phyloP scores from a whole-genome alignment of 345 rosid genomes.

The Toxicodendron radicans region DNA sequence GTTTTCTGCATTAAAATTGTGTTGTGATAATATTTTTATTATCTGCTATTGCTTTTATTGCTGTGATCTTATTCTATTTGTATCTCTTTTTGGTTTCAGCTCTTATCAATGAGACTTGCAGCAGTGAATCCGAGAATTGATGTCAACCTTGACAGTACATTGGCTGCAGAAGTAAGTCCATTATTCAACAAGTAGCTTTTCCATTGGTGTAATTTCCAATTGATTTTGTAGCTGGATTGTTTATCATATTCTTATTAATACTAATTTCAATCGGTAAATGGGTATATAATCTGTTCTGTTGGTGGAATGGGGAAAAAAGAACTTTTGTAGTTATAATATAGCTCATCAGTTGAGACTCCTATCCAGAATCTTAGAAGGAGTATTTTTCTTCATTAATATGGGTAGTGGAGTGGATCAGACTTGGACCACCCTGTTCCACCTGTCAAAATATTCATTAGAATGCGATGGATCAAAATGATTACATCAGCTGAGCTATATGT shows the following conservation, averaged over 20 bases:
- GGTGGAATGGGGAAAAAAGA: not conserved
- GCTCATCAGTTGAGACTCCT: constrained; percentile 1
- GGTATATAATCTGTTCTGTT: not conserved
- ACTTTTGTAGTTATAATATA: not conserved
- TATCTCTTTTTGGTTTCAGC: constrained; percentile 49
- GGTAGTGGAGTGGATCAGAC: constrained; percentile 13
- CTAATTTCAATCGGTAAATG: not conserved
- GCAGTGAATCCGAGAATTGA: constrained; percentile 80
- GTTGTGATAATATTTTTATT: not conserved
- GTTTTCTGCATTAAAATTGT: not conserved
- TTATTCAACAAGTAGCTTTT: constrained; percentile 10
- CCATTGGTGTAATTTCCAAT: constrained; percentile 5
- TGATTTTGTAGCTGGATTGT: not conserved
- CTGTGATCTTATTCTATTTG: constrained; percentile 17
- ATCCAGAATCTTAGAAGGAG: constrained; percentile 1
- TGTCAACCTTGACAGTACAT: constrained; percentile 65
- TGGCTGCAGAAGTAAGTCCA: constrained; percentile 80
- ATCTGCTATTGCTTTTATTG: not conserved
- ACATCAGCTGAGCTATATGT: constrained; percentile 10
- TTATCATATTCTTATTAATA: not conserved
- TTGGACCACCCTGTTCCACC: constrained; percentile 21
- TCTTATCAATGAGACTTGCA: constrained; percentile 96
- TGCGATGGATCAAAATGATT: constrained; percentile 4
- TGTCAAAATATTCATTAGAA: constrained; percentile 16
- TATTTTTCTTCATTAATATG: constrained; percentile 9